Base-by-base conservation (phyloP, 2,329 filamentous ascomycete species). In the Sporothrix pallida region DNA sequence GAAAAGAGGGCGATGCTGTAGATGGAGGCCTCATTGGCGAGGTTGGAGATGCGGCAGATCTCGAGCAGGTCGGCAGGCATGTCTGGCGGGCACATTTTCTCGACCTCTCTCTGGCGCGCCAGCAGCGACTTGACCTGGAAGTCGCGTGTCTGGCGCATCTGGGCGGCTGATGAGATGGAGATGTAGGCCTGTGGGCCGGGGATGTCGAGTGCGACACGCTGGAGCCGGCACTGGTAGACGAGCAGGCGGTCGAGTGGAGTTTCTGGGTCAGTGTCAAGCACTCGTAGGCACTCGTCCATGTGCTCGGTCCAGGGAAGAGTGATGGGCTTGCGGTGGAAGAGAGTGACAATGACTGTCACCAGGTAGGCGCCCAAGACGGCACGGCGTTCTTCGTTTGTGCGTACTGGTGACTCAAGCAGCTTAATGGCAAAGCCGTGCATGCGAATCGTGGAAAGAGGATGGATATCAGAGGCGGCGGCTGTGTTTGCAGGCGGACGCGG, bases 221-320 rank as follows among this genome's bases (percentile, higher is more conserved):
- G 74, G 37, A 75, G 62, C 6, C 74, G 74, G 37, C 72, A 73
- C 63, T 72, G 74, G 26, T 75, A 72, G 3, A 70, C 72, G 1
- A 75, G 72, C 9, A 75, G 44, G 1, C 63, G 62, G 48, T 75
- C 74, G 6, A 72, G 69, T 3, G 72, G 62, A 17, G 74, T 72
- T 13, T 75, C 72, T 5, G 68, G 69, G n/a, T 26, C 52, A 0
- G 62, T 44, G 9, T 72, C 60, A 0, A 91, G 79, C 0, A 83
- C 76, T 2, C 83, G 79, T 0, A 90, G 80, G 46, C 84, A 87
- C 37, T 90, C 87, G 46, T 89, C 87, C 82, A 91, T 85, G 71
- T 89, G 84, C 0, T 85, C 77, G 0, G 85, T 89, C 89, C 89
- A 92, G 3, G 81, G 82, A 63, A 91, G 80, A 1, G 83, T 77